Percentiles rank a stretch among this genome's conserved stretches.
phyloP scores from a whole-genome alignment of 139 green algal species.

The Tetraselmis chui region DNA sequence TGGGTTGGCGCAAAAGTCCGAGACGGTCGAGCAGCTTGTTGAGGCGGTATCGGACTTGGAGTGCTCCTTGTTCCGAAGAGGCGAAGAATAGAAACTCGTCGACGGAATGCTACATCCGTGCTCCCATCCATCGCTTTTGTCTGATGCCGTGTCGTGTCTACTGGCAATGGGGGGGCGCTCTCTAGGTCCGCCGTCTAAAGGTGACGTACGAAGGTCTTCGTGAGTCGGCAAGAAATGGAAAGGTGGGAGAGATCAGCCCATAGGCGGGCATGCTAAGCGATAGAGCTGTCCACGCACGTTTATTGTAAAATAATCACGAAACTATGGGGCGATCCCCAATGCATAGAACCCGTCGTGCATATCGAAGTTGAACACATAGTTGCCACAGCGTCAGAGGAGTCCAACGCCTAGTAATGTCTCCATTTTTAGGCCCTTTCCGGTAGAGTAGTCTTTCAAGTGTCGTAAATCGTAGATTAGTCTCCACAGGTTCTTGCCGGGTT shows the following conservation, averaged over 20 bases:
- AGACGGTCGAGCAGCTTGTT: not conserved
- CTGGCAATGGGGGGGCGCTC: not conserved
- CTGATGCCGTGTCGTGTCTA: not conserved
- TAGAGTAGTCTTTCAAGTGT: not conserved
- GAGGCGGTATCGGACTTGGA: not conserved
- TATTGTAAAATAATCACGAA: not conserved
- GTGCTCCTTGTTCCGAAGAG: not conserved
- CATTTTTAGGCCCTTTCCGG: not conserved
- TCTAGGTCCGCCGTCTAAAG: not conserved
- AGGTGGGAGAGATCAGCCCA: not conserved
- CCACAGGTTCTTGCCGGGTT: not conserved
- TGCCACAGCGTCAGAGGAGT: not conserved
- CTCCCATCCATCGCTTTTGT: not conserved
- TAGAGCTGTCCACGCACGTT: not conserved
- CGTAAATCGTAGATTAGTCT: not conserved
- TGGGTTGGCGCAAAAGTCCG: not conserved
- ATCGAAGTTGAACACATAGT: not conserved
- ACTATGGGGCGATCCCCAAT: not conserved
- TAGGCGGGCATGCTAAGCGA: not conserved
- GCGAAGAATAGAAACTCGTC: not conserved
- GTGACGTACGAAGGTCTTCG: not conserved
- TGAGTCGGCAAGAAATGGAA: not conserved
- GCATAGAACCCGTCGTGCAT: not conserved
- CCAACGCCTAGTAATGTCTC: not conserved
- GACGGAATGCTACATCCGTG: not conserved